Conservation (phyloP, 768 basidiomycete genomes). For the Crucibulum laeve region DNA sequence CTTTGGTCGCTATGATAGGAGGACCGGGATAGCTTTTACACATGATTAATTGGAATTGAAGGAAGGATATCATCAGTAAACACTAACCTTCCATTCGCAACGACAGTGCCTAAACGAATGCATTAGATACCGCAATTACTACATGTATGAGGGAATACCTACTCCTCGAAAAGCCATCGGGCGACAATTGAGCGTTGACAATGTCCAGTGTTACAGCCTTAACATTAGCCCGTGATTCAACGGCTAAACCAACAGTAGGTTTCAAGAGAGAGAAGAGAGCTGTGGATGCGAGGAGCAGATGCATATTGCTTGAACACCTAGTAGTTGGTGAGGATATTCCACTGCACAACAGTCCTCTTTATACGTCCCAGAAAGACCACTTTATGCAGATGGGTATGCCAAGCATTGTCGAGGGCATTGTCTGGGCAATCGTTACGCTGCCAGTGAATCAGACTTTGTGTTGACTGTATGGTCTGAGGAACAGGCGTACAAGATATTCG, state of each 20-base stretch:
- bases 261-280: too few relatives aligned
- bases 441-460: too few relatives aligned
- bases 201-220: conserved; percentile 13
- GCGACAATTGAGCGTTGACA: conserved; percentile 12
- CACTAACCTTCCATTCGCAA: conserved; percentile 1
- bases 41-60: background rate
- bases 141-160: background rate
- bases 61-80: background rate
- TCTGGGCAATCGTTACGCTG: too few relatives aligned
- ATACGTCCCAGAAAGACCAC: too few relatives aligned
- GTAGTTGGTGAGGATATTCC: too few relatives aligned
- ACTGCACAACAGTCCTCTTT: too few relatives aligned
- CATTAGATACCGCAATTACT: background rate
- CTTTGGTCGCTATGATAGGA: conserved; percentile 12
- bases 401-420: too few relatives aligned
- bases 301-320: too few relatives aligned
- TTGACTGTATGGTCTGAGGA: too few relatives aligned
- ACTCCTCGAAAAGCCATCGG: conserved; percentile 18
- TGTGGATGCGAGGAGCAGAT: too few relatives aligned
- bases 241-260: background rate
- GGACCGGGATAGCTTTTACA: conserved; percentile 7
- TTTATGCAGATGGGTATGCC: too few relatives aligned
- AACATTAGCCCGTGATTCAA: background rate
- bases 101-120: background rate
- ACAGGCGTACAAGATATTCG: too few relatives aligned